Percentiles rank a stretch among this genome's conserved stretches.
These are phyloP conservation scores for Komagataella pastoris DNA, from an alignment of 805 yeast genomes.

Conservation along the genomic window DNA sequence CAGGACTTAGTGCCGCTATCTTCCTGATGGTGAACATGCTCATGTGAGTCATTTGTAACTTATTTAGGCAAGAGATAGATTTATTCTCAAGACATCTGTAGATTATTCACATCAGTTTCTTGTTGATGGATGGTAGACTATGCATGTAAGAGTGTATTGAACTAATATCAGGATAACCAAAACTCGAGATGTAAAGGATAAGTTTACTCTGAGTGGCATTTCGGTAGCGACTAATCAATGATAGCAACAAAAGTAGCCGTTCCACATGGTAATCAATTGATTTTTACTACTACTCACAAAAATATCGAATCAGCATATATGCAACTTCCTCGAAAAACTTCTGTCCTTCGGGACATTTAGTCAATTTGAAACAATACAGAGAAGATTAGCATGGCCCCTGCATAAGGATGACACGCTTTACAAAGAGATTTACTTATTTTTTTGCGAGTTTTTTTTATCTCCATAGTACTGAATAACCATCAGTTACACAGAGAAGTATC, in stretches of 20 bases:
- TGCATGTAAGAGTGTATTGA: no score
- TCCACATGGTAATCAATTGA: no score
- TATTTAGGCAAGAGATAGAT: not conserved
- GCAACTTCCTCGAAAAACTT: slow-evolving; percentile 1
- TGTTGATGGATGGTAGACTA: no score
- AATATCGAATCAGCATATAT: not conserved
- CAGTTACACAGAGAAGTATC: not conserved
- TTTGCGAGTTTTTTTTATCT: slow-evolving; percentile 24
- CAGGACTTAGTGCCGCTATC: not conserved
- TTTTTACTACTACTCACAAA: no score
- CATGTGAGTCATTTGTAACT: not conserved
- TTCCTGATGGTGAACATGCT: not conserved
- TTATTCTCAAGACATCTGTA: not conserved
- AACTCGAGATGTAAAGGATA: no score
- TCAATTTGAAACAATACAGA: slow-evolving; percentile 99
- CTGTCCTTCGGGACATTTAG: slow-evolving; percentile 79
- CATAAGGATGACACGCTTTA: slow-evolving; percentile 99
- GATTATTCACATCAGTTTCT: no score
- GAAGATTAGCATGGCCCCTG: slow-evolving; percentile 99
- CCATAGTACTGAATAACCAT: not conserved
- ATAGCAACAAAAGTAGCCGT: no score
- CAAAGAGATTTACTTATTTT: slow-evolving; percentile 97
- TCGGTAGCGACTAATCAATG: no score
- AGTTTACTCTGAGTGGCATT: no score
- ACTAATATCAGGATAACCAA: no score